Base-by-base conservation (phyloP, 202 grass and related monocot genomes). In the Carex sylvatica region DNA sequence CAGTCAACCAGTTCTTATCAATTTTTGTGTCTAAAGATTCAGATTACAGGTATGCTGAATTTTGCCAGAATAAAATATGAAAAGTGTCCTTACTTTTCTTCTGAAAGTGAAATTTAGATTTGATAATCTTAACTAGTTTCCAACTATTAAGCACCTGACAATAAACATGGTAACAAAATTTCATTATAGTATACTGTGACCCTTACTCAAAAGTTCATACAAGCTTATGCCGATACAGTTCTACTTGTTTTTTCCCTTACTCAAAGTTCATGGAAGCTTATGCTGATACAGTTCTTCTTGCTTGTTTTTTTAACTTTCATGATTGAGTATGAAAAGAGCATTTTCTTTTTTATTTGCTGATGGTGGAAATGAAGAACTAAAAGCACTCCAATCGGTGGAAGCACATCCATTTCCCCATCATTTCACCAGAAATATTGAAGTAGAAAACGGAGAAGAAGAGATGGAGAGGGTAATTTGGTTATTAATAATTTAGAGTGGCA, bases 1-100 rank as follows among this genome's bases (percentile, higher is more conserved):
- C 92, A 4, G 91, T 98, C 36, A 95, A 89, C 88, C 96, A 95
- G 35, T 95, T 95, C 86, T 85, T 98, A 42, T 91, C 89, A 86
- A 88, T 95, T 66, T 95, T 98, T 79, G 80, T 91, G 0, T 92
- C 96, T 6, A 90, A 85, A 68, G 86, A 89, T 81, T 52, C 88
- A 9, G 89, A 92, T 26, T 95, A 91, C 85, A 98, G 92, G 94
- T 94, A 20, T 9, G 14, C 13, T 28, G 12, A 28, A 3, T 66
- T 70, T 15, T 36, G 6, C 19, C 31, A 61, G 16, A 76, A 56
- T 31, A 33, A 11, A 18, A 19, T 33, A 26, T 28, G 20, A 26
- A n/a, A 38, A 38, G 36, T 5, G 36, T 38, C 5, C 36, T 6
- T 38, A 38, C 15, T 42, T 69, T 75, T 31, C 13, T 75, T 54